Base-by-base conservation (phyloP, 73 alveolate genomes). In the Paramecium primaurelia region DNA sequence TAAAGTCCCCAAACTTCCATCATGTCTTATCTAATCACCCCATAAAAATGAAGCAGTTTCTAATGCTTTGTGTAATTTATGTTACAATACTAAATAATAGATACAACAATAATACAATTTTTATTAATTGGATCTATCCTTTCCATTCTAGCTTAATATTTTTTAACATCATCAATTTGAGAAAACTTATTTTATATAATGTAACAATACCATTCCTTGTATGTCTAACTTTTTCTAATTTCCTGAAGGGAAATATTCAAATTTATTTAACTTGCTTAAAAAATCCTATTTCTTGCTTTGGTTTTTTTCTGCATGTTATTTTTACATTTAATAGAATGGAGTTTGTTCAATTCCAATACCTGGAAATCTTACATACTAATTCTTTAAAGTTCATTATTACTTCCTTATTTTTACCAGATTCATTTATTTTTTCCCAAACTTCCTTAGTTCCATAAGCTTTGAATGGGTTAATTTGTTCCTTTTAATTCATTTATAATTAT, bases 311-410 rank as follows among this genome's bases (percentile, higher is more conserved):
- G 47, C 91, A 2, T 80, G 71, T 80, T 44, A 45, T 49, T 80
- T 80, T 47, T 80, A 80, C 91, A 80, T 80, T 58, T 80, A 49
- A 80, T 45, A 80, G n/a, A 42, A 42, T 44, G 91, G 91, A 45
- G 91, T 80, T 36, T 80, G 58, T 80, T 80, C 91, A 26, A 80
- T 80, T 0, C 91, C 91, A 11, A 80, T 47, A 1, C 91, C 91
- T 44, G 91, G 91, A 47, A 80, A 80, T 80, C 75, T 22, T 8
- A 45, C 75, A 32, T 34, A 42, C 91, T 80, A 45, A 26, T 7
- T 18, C 8, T 44, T 44, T 20, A 14, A 26, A 34, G 34, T 28
- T 8, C 0, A 47, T 32, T 3, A 3, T 32, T 80, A 80, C 91
- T 47, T 80, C 47, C 32, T 80, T 80, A 12, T 80, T 42, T 47